Conservation (phyloP, 208 protist genomes). For the Leishmania guyanensis region DNA sequence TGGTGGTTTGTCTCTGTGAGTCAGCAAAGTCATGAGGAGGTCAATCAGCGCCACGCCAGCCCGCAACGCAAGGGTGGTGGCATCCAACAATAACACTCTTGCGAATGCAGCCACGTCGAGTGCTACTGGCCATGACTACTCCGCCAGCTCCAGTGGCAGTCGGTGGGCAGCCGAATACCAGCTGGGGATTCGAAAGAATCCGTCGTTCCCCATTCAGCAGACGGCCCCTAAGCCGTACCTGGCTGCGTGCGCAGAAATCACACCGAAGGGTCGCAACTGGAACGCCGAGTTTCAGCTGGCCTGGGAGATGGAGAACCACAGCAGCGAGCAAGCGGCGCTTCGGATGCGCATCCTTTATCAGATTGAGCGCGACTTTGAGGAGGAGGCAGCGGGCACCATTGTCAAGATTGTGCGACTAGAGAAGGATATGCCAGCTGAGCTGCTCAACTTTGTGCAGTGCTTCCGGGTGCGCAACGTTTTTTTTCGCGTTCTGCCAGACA, state of each 20-base stretch:
- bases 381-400: constrained; percentile 47
- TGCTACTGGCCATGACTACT: constrained; percentile 9
- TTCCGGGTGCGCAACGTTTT: constrained; percentile 87
- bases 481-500: constrained; percentile 86
- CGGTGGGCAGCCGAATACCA: constrained; percentile 51
- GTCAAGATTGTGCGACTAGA: constrained; percentile 83
- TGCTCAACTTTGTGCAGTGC: constrained; percentile 82
- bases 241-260: constrained; percentile 66
- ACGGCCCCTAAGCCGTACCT: constrained; percentile 73
- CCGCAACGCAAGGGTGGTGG: constrained; percentile 4
- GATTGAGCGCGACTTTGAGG: constrained; percentile 65
- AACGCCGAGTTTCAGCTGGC: constrained; percentile 87
- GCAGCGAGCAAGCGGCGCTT: constrained; percentile 46
- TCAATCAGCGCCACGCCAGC: constrained; percentile 18
- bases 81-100: constrained; percentile 10
- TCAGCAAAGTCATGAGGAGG: constrained; percentile 10
- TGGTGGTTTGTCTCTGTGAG: neutral
- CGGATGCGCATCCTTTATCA: constrained; percentile 46
- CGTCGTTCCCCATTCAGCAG: constrained; percentile 80
- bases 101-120: constrained; percentile 12
- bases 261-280: constrained; percentile 57
- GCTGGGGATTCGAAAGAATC: constrained; percentile 63
- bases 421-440: constrained; percentile 69
- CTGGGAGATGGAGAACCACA: constrained; percentile 78
- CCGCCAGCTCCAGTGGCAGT: constrained; percentile 26